Conservation (phyloP, 106 monocot species). For the Phalaenopsis aphrodite region DNA sequence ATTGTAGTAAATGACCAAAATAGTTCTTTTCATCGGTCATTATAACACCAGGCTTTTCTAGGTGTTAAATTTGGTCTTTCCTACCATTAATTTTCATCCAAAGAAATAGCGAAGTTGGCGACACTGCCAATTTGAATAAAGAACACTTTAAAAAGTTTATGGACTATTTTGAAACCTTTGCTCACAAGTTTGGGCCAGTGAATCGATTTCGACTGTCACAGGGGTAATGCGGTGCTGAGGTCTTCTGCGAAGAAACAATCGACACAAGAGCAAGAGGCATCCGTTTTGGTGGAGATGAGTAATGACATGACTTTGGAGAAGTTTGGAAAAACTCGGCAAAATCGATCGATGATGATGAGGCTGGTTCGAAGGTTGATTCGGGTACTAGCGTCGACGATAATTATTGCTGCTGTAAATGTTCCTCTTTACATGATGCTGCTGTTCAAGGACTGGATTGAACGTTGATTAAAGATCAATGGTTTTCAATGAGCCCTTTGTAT, state of each 20-base stretch:
- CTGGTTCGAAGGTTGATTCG: conserved; percentile 48
- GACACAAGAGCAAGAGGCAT: conserved; percentile 29
- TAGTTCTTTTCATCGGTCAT: too few species aligned
- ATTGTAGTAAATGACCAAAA: too few species aligned
- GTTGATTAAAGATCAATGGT: conserved; percentile 12
- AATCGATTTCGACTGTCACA: conserved; percentile 9
- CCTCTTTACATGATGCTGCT: conserved; percentile 94
- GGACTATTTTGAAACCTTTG: too few species aligned
- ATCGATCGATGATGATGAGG: conserved; percentile 35
- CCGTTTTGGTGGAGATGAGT: conserved; percentile 36
- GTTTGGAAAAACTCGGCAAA: conserved; percentile 21
- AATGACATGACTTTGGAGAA: conserved; percentile 28
- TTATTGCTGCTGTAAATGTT: conserved; percentile 68
- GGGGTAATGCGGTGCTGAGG: conserved; percentile 55
- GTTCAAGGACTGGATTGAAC: conserved; percentile 91
- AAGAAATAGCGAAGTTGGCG: too few species aligned
- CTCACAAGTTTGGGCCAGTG: not conserved
- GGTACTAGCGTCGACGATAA: conserved; percentile 28
- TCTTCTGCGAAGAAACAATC: conserved; percentile 41
- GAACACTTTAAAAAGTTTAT: too few species aligned
- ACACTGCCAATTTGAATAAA: too few species aligned
- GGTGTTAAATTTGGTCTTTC: too few species aligned
- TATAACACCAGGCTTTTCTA: too few species aligned
- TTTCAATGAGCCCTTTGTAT: not conserved
- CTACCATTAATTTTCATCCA: too few species aligned